Conservation (phyloP, 805 yeast genomes). For the Saturnispora quitensis region DNA sequence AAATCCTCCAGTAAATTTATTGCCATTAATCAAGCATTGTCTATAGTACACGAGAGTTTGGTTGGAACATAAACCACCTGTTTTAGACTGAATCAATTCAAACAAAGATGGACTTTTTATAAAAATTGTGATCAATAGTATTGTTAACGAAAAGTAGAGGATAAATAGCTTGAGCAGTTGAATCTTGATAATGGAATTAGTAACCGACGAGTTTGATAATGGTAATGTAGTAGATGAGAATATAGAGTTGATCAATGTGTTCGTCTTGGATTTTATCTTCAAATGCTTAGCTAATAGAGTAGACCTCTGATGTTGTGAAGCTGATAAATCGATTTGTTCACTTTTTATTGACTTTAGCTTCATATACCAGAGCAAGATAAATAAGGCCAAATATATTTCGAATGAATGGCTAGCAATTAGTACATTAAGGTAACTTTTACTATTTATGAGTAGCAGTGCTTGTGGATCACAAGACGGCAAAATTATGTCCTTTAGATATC, state of each 20-base stretch:
- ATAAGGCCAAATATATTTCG: constrained; percentile 16
- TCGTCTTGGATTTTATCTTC: constrained; percentile 4
- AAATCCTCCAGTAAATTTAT: constrained; percentile 31
- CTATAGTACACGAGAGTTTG: constrained; percentile 13
- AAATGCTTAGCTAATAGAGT: background rate
- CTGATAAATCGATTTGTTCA: constrained; percentile 12
- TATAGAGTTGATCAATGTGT: background rate
- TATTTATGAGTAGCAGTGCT: constrained; percentile 12
- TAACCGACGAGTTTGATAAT: background rate
- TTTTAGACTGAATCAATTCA: constrained; percentile 25
- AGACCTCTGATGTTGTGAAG: constrained; percentile 8
- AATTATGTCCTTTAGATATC: constrained; percentile 7
- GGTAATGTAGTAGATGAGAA: background rate
- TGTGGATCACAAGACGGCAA: constrained; percentile 12
- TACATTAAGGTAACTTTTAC: constrained; percentile 21
- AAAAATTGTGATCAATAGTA: constrained; percentile 7
- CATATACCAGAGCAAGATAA: constrained; percentile 6
- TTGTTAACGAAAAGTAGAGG: constrained; percentile 17
- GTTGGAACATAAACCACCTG: constrained; percentile 33
- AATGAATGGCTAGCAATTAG: constrained; percentile 26
- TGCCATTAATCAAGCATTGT: constrained; percentile 17
- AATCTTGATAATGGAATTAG: background rate
- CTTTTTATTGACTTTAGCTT: constrained; percentile 5
- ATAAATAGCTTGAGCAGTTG: constrained; percentile 14
- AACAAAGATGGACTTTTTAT: constrained; percentile 18